These are phyloP conservation scores for Podila verticillata DNA, from an alignment of 192 early-diverging fungal species.

Conservation along the genomic window DNA sequence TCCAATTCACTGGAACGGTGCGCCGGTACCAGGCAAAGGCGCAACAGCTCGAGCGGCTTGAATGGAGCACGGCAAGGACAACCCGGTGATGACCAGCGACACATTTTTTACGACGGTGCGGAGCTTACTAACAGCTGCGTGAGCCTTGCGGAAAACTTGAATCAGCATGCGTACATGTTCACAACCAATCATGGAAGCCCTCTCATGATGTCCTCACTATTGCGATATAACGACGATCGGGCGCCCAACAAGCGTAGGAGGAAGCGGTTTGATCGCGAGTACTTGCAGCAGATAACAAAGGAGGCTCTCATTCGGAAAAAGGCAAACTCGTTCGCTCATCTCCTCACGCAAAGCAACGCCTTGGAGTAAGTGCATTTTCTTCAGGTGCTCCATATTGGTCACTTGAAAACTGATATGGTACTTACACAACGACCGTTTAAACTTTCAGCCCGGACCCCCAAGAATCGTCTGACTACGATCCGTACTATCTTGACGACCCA, in stretches of 20 bases:
- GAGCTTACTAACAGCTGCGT: constrained; percentile 25
- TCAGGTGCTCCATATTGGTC: not conserved
- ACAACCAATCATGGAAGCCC: constrained; percentile 44
- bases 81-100: constrained; percentile 16
- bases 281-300: constrained; percentile 49
- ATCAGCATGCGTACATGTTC: constrained; percentile 45
- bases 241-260: constrained; percentile 34
- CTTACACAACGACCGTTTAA: not conserved
- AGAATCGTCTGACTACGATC: constrained; percentile 69
- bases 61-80: not conserved
- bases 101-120: constrained; percentile 35
- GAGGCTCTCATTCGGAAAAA: constrained; percentile 49
- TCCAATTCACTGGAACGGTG: not conserved
- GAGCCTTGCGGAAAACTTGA: constrained; percentile 38
- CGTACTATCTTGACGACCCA: constrained; percentile 88
- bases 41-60: not conserved
- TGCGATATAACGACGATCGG: constrained; percentile 41
- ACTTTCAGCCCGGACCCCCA: constrained; percentile 38
- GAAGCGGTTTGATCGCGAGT: constrained; percentile 43
- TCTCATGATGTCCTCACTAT: constrained; percentile 24
- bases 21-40: not conserved
- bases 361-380: constrained; percentile 50
- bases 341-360: constrained; percentile 62
- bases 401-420: not conserved
- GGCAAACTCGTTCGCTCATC: constrained; percentile 61